phyloP scores from a whole-genome alignment of 352 stramenopile species.

The Phytophthora pistaciae region DNA sequence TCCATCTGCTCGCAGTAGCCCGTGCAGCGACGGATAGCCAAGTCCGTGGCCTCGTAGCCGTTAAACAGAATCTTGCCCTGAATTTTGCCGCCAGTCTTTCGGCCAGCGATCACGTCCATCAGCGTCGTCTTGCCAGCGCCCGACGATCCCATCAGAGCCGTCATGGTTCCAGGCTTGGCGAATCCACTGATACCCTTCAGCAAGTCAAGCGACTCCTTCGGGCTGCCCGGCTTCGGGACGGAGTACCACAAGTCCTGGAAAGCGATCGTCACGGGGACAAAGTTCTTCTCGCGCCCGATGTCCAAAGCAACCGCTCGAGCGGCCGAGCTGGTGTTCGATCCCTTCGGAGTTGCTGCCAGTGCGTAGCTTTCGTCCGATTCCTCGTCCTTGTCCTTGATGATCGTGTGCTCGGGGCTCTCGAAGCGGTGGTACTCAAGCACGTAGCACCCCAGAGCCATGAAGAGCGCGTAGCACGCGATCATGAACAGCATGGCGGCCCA shows the following conservation, averaged over 20 bases:
- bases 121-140: conserved; percentile 25
- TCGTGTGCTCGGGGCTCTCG: conserved; percentile 34
- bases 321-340: conserved; percentile 4
- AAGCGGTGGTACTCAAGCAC: conserved; percentile 45
- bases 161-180: conserved; percentile 18
- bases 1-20: conserved; percentile 37
- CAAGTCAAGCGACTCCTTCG: conserved; percentile 32
- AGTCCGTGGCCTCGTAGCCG: conserved; percentile 28
- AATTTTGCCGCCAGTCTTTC: conserved; percentile 14
- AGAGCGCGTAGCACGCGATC: conserved; percentile 31
- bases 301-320: conserved; percentile 22
- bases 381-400: conserved; percentile 32
- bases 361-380: conserved; percentile 19
- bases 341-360: conserved; percentile 29
- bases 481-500: conserved; percentile 47
- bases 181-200: conserved; percentile 23
- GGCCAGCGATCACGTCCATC: conserved; percentile 28
- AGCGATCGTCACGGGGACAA: conserved; percentile 45
- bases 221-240: conserved; percentile 48
- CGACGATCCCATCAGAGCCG: conserved; percentile 21
- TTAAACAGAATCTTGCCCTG: conserved; percentile 6
- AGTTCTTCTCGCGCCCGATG: conserved; percentile 41
- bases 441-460: conserved; percentile 34
- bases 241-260: conserved; percentile 60
- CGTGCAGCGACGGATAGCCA: conserved; percentile 25